Evolutionary conservation across 2,329 filamentous ascomycete genomes (phyloP).

Genomic region (Paraphoma sp.): DNA sequence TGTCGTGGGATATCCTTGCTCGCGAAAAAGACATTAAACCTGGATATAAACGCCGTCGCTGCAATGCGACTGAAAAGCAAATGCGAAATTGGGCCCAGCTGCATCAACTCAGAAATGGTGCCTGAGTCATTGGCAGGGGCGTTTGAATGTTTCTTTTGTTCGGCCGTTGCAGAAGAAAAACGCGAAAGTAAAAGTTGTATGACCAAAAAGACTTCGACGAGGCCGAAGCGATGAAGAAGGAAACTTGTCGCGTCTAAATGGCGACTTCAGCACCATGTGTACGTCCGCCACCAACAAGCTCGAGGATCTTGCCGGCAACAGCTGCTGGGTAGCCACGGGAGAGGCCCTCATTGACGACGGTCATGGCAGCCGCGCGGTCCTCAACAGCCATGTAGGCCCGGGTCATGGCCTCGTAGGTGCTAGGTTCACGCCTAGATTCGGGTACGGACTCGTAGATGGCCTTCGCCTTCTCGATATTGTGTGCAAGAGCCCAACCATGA

Average conservation of each 20-base stretch:
- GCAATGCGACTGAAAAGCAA: constrained; percentile 21
- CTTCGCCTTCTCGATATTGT: constrained; percentile 79
- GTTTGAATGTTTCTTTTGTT: constrained; percentile 18
- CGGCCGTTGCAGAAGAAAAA: constrained; percentile 25
- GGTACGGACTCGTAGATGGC: constrained; percentile 81
- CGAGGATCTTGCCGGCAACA: constrained; percentile 91
- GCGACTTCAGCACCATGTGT: constrained; percentile 25
- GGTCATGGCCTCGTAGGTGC: constrained; percentile 99
- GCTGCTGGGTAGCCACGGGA: constrained; percentile 88
- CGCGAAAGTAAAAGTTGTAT: constrained; percentile 13
- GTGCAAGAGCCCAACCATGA: constrained; percentile 90
- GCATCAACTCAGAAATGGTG: constrained; percentile 5
- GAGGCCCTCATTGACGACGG: constrained; percentile 87
- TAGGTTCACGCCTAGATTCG: constrained; percentile 84
- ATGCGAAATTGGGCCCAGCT: constrained; percentile 24
- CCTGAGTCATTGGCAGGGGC: constrained; percentile 18
- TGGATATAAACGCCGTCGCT: constrained; percentile 34
- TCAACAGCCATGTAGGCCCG: constrained; percentile 87
- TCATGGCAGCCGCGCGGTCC: constrained; percentile 76
- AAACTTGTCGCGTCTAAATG: constrained; percentile 10
- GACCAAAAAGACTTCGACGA: constrained; percentile 9
- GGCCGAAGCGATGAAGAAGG: background rate
- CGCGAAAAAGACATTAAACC: constrained; percentile 2
- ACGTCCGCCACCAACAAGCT: constrained; percentile 68
- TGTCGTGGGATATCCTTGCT: constrained; percentile 17